Evolutionary conservation across 257 asterid genomes (phyloP), one percentile per base, ranked within the genome.

Genomic region (Datura wrightii): DNA sequence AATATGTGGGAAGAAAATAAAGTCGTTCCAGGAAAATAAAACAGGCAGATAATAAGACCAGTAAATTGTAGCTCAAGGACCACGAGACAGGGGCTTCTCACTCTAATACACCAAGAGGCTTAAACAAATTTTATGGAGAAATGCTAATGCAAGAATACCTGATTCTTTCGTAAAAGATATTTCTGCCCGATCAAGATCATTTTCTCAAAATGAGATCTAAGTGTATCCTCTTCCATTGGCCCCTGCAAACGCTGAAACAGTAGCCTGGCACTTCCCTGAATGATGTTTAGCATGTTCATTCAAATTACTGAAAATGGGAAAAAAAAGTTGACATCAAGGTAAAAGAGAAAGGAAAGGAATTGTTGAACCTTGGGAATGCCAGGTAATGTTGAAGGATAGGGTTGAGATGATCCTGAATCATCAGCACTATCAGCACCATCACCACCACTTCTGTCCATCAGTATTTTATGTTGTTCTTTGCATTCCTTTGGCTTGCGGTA

Each of bases 371-470:
- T 97, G 65, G 99, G 99, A 86, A 97, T 97, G 85, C 99, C 99
- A 83, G 98, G 99, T 86, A 97, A 89, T 10, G 97, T 92, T 84
- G 98, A 94, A 84, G 93, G 94, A 88, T 97, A 95, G 85, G 96
- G 97, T 84, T 93, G 97, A n/a, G 98, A 94, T 85, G 97, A 94
- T 86, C 99, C 98, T 76, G 99, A 93, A 90, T 95, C 98, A 78
- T 97, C 97, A 82, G 98, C 97, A 86, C 99, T 94, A 88, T 97
- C 99, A 55, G 96, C 94, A 83, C 99, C 99, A 87, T 97, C 98
- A 69, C 93, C 94, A 88, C 92, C 88, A 86, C 88, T 87, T 81
- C 85, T 87, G 89, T 97, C 98, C 94, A 94, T 91, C 88, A 95
- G 86, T 79, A 83, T 78, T 85, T 89, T 90, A 86, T 97, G 97